These are phyloP conservation scores for Xylaria sp. DNA, from an alignment of 495 filamentous ascomycete species.

Conservation along the genomic window DNA sequence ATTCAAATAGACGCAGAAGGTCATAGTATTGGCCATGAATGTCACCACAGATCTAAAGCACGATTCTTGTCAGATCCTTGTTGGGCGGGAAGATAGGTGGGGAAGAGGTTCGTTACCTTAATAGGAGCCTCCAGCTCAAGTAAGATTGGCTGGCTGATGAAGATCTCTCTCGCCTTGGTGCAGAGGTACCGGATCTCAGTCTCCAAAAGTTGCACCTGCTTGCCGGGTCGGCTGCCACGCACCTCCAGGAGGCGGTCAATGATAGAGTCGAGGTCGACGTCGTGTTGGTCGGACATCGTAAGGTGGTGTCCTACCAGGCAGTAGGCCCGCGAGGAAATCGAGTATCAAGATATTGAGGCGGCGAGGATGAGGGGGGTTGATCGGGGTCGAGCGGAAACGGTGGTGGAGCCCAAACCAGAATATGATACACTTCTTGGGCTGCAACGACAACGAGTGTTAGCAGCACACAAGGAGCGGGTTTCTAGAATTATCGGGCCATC, in stretches of 20 bases:
- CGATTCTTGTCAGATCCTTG: neutral
- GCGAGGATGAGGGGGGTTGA: constrained; percentile 31
- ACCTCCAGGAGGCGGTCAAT: constrained; percentile 98
- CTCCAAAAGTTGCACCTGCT: constrained; percentile 97
- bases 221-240: constrained; percentile 95
- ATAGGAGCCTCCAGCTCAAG: constrained; percentile 98
- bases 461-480: constrained; percentile 6
- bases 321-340: constrained; percentile 45
- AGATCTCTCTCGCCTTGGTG: constrained; percentile 98
- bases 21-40: constrained; percentile 99
- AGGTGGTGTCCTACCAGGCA: constrained; percentile 52
- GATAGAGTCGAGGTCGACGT: constrained; percentile 99
- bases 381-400: constrained; percentile 30
- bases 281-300: constrained; percentile 92
- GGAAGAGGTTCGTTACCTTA: constrained; percentile 71
- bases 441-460: constrained; percentile 26
- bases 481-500: constrained; percentile 6
- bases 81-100: constrained; percentile 10
- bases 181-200: constrained; percentile 97
- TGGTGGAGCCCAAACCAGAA: constrained; percentile 40
- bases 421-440: constrained; percentile 48
- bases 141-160: constrained; percentile 98
- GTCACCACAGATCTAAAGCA: constrained; percentile 90
- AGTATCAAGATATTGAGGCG: constrained; percentile 38
- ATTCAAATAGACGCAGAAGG: constrained; percentile 95